Base-by-base conservation (phyloP, 192 early-diverging fungal species). In the Linnemannia hyalina region DNA sequence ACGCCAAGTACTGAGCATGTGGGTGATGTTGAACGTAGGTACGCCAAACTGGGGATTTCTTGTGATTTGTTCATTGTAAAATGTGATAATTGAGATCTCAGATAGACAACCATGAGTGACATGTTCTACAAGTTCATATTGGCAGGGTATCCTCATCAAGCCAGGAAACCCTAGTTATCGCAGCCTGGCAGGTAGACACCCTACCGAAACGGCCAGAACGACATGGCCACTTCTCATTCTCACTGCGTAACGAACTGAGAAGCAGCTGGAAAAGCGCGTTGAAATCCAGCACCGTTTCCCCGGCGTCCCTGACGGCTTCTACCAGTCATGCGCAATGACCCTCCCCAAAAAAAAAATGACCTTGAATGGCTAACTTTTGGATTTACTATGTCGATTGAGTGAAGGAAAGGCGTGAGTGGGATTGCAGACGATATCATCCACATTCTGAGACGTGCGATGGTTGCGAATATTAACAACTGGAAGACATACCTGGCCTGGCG, bases 281-380 rank as follows among this genome's bases (percentile, higher is more conserved):
- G 44, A 74, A 52, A 74, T 36, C 2, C 32, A 74, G 73, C 73
- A 60, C 52, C 73, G 73, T 74, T 74, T 74, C 73, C 44, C 73
- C 54, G 73, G 73, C 54, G 32, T 74, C 1, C 52, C 73, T 1
- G 54, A 13, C 73, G 49, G 47, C 6, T 38, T 57, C 73, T 57
- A 57, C 54, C 73, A 73, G 47, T 73, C 72, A 5, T 49, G 72
- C 23, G 35, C 46, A 73, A 22, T 73, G n/a, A 29, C 3, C 29
- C 10, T 41, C 10, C 6, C 36, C 0, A 35, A 36, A 70, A 35
- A 35, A 36, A 70, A 35, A 35, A 35, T 35, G 35, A 1, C 35
- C 35, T 1, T 35, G 35, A 70, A 70, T 15, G 2, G 9, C 38
- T 0, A 40, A 40, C 38, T 0, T 6, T 40, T 40, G 38, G 38